Evolutionary conservation across 148 eudicot genomes (phyloP).

Genomic region (Oxyria digyna): DNA sequence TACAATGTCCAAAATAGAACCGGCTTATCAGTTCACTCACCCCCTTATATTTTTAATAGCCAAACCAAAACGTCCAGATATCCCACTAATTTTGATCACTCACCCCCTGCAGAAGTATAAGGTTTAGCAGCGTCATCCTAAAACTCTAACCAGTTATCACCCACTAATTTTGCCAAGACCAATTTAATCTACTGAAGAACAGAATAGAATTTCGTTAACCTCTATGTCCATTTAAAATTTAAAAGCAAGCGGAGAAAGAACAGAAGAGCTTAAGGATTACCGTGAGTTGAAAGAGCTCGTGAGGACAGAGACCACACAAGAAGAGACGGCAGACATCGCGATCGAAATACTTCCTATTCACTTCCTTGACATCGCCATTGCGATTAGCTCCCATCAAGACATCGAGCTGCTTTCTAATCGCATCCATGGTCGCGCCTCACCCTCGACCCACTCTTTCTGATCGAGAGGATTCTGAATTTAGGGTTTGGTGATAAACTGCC

Average conservation of each 20-base stretch:
- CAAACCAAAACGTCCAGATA: background rate
- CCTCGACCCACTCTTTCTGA: background rate
- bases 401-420: conserved; percentile 84
- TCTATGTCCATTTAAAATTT: background rate
- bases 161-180: background rate
- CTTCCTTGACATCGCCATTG: conserved; percentile 78
- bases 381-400: conserved; percentile 97
- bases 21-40: background rate
- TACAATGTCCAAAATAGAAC: background rate
- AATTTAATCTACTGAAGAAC: background rate
- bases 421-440: conserved; percentile 42
- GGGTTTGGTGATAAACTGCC: conserved; percentile 15
- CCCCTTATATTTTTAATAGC: too few relatives aligned
- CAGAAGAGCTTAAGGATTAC: conserved; percentile 20
- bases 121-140: background rate
- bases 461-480: conserved; percentile 7
- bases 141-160: background rate
- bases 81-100: background rate
- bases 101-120: background rate
- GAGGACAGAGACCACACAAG: conserved; percentile 93
- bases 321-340: conserved; percentile 92
- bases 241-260: background rate
- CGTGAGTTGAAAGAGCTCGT: conserved; percentile 92
- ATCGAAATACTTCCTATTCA: conserved; percentile 82
- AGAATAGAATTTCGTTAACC: background rate